Evolutionary conservation across 129 eudicot species (phyloP).

Genomic region (Cynara cardunculus): DNA sequence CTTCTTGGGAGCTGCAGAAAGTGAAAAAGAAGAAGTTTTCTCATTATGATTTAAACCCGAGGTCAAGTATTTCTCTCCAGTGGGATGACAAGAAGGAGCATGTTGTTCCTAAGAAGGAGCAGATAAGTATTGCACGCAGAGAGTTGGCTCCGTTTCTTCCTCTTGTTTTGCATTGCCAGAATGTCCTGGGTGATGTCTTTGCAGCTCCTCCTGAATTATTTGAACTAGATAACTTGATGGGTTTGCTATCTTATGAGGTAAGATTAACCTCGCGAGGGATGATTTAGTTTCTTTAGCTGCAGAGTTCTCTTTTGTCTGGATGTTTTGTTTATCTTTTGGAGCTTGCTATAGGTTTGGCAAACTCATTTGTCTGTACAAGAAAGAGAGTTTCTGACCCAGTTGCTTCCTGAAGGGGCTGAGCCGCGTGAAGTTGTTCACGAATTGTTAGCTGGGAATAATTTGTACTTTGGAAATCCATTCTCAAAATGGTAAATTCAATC

Average conservation of each 20-base stretch:
- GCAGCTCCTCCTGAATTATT: conserved; percentile 66
- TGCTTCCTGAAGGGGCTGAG: conserved; percentile 65
- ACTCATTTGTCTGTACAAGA: conserved; percentile 63
- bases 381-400: conserved; percentile 64
- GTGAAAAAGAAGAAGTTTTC: conserved; percentile 51
- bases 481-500: conserved; percentile 54
- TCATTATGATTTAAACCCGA: conserved; percentile 44
- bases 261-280: conserved; percentile 7
- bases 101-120: conserved; percentile 83
- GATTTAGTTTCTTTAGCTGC: neutral
- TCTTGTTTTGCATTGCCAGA: conserved; percentile 34
- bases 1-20: conserved; percentile 41
- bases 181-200: conserved; percentile 62
- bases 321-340: conserved; percentile 9
- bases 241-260: conserved; percentile 80
- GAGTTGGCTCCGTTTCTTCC: conserved; percentile 49
- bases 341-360: conserved; percentile 71
- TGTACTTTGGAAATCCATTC: conserved; percentile 79
- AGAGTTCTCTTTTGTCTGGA: conserved; percentile 4
- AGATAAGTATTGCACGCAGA: conserved; percentile 66
- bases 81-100: conserved; percentile 76
- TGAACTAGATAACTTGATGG: conserved; percentile 48
- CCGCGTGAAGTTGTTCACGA: conserved; percentile 52
- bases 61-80: conserved; percentile 58
- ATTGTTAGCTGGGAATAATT: conserved; percentile 67